Base-by-base conservation (phyloP, 768 basidiomycete genomes). In the Podaxis sp. region DNA sequence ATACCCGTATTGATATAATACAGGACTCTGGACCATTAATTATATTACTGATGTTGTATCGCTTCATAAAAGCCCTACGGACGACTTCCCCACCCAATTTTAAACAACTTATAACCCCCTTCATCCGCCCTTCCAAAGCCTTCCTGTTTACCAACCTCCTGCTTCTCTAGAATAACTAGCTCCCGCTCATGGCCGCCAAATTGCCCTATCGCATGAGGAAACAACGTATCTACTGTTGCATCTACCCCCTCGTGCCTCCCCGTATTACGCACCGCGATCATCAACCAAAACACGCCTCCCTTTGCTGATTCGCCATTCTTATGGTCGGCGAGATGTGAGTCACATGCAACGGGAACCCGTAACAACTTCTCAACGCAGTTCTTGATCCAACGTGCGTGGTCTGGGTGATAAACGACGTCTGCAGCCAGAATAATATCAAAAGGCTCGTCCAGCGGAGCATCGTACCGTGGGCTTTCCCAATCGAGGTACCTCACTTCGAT, bases 401-500 rank as follows among this genome's bases (percentile, higher is more conserved):
- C 71, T 0, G 84, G 82, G 62, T 91, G 81, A 71, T 93, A 93
- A 7, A 93, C 78, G 55, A 92, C 85, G 65, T 94, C 91, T 35
- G 92, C 90, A 0, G 86, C 92, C 40, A 94, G 74, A 35, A 94
- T 79, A 23, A 91, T 67, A 57, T 92, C 86, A 72, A 89, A 91
- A 2, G 75, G 71, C 32, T 65, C 58, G 58, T 76, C 68, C 36
- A 79, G 66, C 0, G 78, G 77, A 0, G 72, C 63, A 1, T 69
- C 68, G 57, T 66, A 73, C 10, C 47, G 55, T 2, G 87, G 82
- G 16, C 69, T 51, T 57, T 82, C 78, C 91, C 91, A 93, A 67
- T 92, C 89, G 35, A 93, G 80, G 21, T 71, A 61, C 7, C 71
- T 70, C 28, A 90, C 83, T 2, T 68, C 65, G 25, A 89, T 72